Percentiles rank a stretch among this genome's conserved stretches.
These are phyloP conservation scores for Cercospora brassicicola DNA, from an alignment of 2,329 filamentous ascomycete species.

Conservation along the genomic window DNA sequence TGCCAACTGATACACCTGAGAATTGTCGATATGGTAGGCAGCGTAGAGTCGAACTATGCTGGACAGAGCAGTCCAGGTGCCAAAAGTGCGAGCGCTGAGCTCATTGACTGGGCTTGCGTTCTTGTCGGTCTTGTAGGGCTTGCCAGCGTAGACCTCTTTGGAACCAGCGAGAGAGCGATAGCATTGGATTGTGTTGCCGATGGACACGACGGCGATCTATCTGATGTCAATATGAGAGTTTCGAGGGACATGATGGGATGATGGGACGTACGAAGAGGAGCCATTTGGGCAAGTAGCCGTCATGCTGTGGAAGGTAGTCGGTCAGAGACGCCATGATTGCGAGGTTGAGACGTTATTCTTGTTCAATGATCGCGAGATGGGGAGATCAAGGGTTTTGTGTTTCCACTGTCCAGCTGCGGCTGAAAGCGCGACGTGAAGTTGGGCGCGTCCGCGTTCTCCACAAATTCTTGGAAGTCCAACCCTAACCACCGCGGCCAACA, in stretches of 20 bases:
- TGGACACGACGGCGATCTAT: slow-evolving; percentile 77
- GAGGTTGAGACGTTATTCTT: neutral
- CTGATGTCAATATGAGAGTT: neutral
- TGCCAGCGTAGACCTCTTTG: slow-evolving; percentile 78
- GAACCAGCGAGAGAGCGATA: slow-evolving; percentile 79
- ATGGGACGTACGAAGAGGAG: slow-evolving; percentile 58
- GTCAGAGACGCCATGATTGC: slow-evolving; percentile 30
- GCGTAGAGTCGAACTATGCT: slow-evolving; percentile 77
- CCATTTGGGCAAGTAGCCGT: slow-evolving; percentile 63
- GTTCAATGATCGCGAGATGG: neutral
- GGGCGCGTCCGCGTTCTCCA: neutral
- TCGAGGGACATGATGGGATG: slow-evolving; percentile 9
- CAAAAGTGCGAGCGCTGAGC: slow-evolving; percentile 76
- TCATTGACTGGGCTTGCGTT: slow-evolving; percentile 60
- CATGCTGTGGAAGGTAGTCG: slow-evolving; percentile 46
- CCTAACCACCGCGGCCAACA: neutral
- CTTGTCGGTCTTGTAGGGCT: slow-evolving; percentile 42
- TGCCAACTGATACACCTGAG: slow-evolving; percentile 73
- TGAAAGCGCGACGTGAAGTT: slow-evolving; percentile 3
- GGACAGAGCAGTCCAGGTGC: slow-evolving; percentile 81
- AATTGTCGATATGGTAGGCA: slow-evolving; percentile 74
- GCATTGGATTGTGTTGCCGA: slow-evolving; percentile 82
- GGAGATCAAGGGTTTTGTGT: neutral
- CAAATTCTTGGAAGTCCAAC: slow-evolving; percentile 4
- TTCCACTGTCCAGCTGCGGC: neutral